Evolutionary conservation across 192 early-diverging fungal species (phyloP), one percentile per base, ranked within the genome.

Genomic region (Coemansia sp.): DNA sequence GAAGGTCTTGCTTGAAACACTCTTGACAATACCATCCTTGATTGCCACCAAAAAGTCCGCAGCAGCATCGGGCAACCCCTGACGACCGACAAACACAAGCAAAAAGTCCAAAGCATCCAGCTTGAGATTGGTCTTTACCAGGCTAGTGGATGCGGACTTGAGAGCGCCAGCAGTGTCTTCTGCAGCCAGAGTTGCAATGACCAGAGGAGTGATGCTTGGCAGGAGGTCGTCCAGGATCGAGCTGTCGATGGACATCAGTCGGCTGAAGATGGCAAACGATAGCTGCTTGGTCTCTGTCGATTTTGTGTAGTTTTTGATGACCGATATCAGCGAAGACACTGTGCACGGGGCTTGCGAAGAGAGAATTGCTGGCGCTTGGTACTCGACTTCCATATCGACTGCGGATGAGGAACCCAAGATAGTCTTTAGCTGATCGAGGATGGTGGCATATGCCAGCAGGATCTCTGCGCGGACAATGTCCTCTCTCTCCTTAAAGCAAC

Each of bases 221-320:
- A 76, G 71, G 32, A 38, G 35, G 43, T 35, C n/a, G 56, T 82
- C 80, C 18, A 82, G 67, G 8, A 67, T 61, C 11, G 55, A 36
- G 14, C 41, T 14, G 39, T 59, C 54, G 18, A 66, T 65, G 8
- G 59, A 17, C 9, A 67, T 72, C 32, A 83, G 67, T 14, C 71
- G 55, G 11, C 61, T 36, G 60, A 78, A 65, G 0, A 83, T 65
- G 7, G 70, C 64, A 66, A 83, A 79, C 17, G 70, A 65, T 33
- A 78, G 81, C 76, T 83, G 81, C 39, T 73, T 78, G 12, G 81
- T 83, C 64, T 83, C 76, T 5, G 68, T 75, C 18, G 76, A 71
- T 65, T 68, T 74, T 12, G 73, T 65, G 8, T 79, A 70, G 8
- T 20, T 56, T 57, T 72, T 75, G 34, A 75, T 70, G 22, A 76